phyloP scores from a whole-genome alignment of 805 yeast species.

The Nakazawaea anatomiae region DNA sequence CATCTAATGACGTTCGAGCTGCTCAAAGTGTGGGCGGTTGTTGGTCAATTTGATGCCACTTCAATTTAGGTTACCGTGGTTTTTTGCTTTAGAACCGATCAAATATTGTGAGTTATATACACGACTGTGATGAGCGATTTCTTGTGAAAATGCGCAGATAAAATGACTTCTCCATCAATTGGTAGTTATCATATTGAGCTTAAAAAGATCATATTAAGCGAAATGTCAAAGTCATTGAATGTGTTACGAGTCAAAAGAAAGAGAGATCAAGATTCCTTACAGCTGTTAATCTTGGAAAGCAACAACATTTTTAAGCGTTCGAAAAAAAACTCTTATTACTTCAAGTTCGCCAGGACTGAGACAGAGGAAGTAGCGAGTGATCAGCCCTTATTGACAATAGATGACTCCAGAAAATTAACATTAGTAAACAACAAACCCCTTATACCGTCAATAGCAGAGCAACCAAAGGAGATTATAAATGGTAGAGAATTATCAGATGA shows the following conservation, averaged over 20 bases:
- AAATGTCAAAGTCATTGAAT: constrained; percentile 36
- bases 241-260: constrained; percentile 81
- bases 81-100: too few relatives aligned
- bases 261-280: constrained; percentile 82
- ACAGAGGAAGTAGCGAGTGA: constrained; percentile 17
- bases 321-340: constrained; percentile 28
- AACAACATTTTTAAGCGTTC: constrained; percentile 31
- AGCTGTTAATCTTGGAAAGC: constrained; percentile 58
- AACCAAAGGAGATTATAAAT: constrained; percentile 23
- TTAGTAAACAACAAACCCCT: background rate
- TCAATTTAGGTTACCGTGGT: too few relatives aligned
- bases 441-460: background rate
- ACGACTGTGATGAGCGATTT: too few relatives aligned
- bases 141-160: too few relatives aligned
- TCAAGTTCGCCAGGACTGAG: constrained; percentile 45
- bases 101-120: too few relatives aligned
- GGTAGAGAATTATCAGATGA: constrained; percentile 61
- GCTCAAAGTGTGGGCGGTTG: too few relatives aligned
- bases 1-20: too few relatives aligned
- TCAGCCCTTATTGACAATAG: constrained; percentile 4
- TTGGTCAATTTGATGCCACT: too few relatives aligned
- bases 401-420: constrained; percentile 3
- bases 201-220: background rate
- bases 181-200: background rate
- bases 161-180: too few relatives aligned